Evolutionary conservation across 2,329 filamentous ascomycete genomes (phyloP), one percentile per base, ranked within the genome.

Genomic region (Cytospora leucostoma): DNA sequence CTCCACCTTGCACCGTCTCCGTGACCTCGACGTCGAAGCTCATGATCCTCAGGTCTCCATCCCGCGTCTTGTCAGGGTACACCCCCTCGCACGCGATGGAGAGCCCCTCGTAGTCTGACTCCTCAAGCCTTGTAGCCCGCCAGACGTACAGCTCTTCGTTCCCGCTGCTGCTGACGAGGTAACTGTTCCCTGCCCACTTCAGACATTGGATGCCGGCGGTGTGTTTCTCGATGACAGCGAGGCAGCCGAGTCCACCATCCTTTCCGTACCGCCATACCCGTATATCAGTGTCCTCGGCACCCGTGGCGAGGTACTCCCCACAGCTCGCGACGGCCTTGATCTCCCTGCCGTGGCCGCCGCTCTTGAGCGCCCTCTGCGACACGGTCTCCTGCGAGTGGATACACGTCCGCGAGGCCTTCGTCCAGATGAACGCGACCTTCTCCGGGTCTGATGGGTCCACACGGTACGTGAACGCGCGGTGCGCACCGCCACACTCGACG

Each of bases 111-210:
- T 82, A 81, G 13, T 72, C 76, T 1, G 80, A 78, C 13, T 13
- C 11, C 33, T 86, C 80, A 7, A 90, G 73, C 12, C 72, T 71
- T 54, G 79, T 79, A 38, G 94, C 74, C 49, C 85, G 83, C 94
- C 95, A 99, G 12, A 93, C 83, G 69, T 89, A 94, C 67, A 98
- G 89, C 74, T 99, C 94, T 73, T 97, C 94, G 65, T 87, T 88
- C 0, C 93, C 95, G 7, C 86, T 92, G 70, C 92, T 93, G 67
- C 91, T 97, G 73, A 98, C 90, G 2, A 99, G 83, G 69, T 89
- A 90, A 1, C 79, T 74, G 2, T 88, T 84, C 54, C 85, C 82
- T 1, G 90, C 86, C 91, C 92, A 98, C 65, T 83, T 83, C 1
- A 97, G 78, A 66, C 88, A 84, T 73, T 97, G 94, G 8, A 98